Percentiles rank a stretch among this genome's conserved stretches.
Evolutionary conservation across 129 eudicot genomes (phyloP).

Genomic region (Solidago caesia): DNA sequence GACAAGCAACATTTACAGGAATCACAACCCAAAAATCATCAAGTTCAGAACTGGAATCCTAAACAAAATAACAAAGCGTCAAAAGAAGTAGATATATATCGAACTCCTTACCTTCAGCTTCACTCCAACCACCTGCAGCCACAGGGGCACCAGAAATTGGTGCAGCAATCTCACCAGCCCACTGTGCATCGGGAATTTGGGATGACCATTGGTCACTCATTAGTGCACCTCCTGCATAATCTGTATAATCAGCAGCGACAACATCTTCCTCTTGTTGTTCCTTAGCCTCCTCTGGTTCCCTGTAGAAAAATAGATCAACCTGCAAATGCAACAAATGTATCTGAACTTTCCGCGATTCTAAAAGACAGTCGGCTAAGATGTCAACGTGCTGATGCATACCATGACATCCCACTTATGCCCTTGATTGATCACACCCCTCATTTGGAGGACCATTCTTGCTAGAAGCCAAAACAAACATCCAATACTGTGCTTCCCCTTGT

Average conservation of each 20-base stretch:
- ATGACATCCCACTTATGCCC: constrained; percentile 89
- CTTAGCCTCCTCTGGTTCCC: constrained; percentile 86
- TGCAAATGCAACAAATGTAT: neutral
- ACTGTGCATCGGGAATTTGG: constrained; percentile 53
- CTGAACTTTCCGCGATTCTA: neutral
- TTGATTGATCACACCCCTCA: constrained; percentile 65
- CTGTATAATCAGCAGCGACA: constrained; percentile 47
- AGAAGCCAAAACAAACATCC: constrained; percentile 87
- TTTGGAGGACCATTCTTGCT: constrained; percentile 90
- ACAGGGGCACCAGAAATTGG: constrained; percentile 42
- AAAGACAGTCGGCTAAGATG: neutral
- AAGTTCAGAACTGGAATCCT: neutral
- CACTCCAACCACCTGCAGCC: constrained; percentile 45
- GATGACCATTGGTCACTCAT: constrained; percentile 62
- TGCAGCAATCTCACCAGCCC: constrained; percentile 34
- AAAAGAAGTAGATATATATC: neutral
- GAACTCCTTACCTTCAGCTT: constrained; percentile 41
- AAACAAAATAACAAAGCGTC: neutral
- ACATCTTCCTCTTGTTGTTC: constrained; percentile 66
- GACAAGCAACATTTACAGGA: neutral
- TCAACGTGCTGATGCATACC: constrained; percentile 35
- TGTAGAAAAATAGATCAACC: constrained; percentile 54
- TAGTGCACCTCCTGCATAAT: constrained; percentile 37
- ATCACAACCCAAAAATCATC: neutral
- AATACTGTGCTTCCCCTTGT: constrained; percentile 94